These are phyloP conservation scores for Yamadazyma dendronema DNA, from an alignment of 1,139 yeast genomes.

Conservation along the genomic window DNA sequence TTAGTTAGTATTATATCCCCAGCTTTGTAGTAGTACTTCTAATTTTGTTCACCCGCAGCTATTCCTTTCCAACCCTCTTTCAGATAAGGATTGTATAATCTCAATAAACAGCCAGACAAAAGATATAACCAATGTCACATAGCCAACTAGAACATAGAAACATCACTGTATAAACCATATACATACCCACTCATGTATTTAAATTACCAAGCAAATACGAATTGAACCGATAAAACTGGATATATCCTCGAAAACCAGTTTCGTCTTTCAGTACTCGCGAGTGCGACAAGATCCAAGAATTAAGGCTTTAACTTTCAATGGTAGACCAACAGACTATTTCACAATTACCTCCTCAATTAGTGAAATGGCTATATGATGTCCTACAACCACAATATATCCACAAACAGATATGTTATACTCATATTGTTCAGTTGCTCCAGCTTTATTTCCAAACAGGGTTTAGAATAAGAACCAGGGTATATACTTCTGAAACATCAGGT, in stretches of 20 bases:
- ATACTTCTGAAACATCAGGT: conserved; percentile 57
- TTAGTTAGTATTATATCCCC: no score
- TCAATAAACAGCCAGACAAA: no score
- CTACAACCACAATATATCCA: conserved; percentile 51
- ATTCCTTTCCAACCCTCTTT: background rate
- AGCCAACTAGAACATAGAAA: no score
- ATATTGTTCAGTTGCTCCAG: conserved; percentile 55
- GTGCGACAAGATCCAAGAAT: background rate
- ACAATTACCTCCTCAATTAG: conserved; percentile 28
- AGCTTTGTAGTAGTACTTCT: background rate
- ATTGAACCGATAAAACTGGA: no score
- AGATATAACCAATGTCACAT: no score
- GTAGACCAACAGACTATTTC: background rate
- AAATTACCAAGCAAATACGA: no score
- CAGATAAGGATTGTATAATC: no score
- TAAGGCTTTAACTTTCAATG: background rate
- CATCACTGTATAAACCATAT: no score
- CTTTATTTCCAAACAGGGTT: conserved; percentile 37
- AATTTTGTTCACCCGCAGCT: background rate
- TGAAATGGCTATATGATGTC: conserved; percentile 45
- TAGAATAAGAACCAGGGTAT: conserved; percentile 69
- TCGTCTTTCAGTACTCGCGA: background rate
- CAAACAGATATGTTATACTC: conserved; percentile 56
- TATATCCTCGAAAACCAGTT: no score
- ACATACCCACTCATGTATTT: background rate